A percentile compares a stretch with the other conserved stretches of the same genome.
Evolutionary conservation across 331 rosid genomes (phyloP).

Genomic region (Quercus lobata): DNA sequence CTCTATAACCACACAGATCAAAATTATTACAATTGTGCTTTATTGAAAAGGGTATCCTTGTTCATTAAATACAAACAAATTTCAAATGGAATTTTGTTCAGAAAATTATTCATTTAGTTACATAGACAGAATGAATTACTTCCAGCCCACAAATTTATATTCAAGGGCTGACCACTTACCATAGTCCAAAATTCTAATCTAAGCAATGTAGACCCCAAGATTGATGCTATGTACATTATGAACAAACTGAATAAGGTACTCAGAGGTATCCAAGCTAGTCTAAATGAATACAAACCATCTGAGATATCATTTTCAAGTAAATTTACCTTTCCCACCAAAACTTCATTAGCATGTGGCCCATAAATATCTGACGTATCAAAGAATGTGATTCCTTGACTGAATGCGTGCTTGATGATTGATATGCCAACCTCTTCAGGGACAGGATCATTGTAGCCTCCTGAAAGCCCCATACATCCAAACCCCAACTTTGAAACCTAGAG

Average conservation of each 20-base stretch:
- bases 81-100: too few species aligned
- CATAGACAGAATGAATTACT: too few species aligned
- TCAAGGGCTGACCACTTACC: too few species aligned
- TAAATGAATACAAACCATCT: neutral
- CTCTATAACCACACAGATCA: neutral
- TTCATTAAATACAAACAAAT: too few species aligned
- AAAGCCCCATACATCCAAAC: constrained; percentile 65
- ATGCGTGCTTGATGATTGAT: constrained; percentile 50
- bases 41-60: neutral
- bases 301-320: neutral
- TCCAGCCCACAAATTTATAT: too few species aligned
- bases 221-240: too few species aligned
- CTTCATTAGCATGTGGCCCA: constrained; percentile 52
- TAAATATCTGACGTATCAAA: constrained; percentile 67
- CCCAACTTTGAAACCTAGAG: constrained; percentile 68
- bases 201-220: too few species aligned
- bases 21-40: neutral
- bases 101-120: too few species aligned
- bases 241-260: neutral
- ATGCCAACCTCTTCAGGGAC: constrained; percentile 52
- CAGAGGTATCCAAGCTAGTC: neutral
- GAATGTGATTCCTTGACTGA: constrained; percentile 62
- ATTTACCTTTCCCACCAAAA: constrained; percentile 69
- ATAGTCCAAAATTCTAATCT: too few species aligned
- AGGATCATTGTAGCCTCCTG: constrained; percentile 52